Evolutionary conservation across 306 rosid genomes (phyloP).

Genomic region (Macrotyloma uniflorum): DNA sequence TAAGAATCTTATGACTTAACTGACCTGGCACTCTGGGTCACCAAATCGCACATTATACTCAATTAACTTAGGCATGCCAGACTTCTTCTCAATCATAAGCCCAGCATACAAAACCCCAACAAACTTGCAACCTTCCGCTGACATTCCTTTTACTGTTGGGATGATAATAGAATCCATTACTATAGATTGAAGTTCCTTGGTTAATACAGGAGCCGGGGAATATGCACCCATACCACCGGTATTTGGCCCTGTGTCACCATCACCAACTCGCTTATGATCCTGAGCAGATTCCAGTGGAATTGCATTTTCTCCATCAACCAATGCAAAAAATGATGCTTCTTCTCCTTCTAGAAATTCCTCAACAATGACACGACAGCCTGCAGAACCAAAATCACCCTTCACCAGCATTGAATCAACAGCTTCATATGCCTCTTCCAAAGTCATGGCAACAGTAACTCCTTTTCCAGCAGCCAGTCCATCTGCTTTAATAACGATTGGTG

Average conservation of each 20-base stretch:
- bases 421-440: conserved; percentile 78
- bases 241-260: conserved; percentile 94
- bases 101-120: conserved; percentile 95
- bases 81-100: conserved; percentile 93
- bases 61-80: conserved; percentile 90
- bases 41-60: conserved; percentile 98
- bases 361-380: conserved; percentile 77
- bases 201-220: conserved; percentile 88
- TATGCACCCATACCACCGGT: conserved; percentile 99
- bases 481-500: conserved; percentile 87
- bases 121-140: conserved; percentile 87
- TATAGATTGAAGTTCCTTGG: conserved; percentile 73
- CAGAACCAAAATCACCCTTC: conserved; percentile 83
- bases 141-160: conserved; percentile 96
- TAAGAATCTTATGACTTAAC: conserved; percentile 40
- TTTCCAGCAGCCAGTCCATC: conserved; percentile 99
- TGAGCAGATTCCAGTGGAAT: conserved; percentile 96
- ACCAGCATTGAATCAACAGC: conserved; percentile 97
- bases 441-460: conserved; percentile 87
- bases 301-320: conserved; percentile 96
- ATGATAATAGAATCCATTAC: conserved; percentile 86
- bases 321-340: conserved; percentile 90
- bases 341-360: conserved; percentile 97
- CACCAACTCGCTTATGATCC: conserved; percentile 96
- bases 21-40: conserved; percentile 99